Evolutionary conservation across 768 basidiomycete genomes (phyloP).

Genomic region (Kwoniella newhampshirensis): DNA sequence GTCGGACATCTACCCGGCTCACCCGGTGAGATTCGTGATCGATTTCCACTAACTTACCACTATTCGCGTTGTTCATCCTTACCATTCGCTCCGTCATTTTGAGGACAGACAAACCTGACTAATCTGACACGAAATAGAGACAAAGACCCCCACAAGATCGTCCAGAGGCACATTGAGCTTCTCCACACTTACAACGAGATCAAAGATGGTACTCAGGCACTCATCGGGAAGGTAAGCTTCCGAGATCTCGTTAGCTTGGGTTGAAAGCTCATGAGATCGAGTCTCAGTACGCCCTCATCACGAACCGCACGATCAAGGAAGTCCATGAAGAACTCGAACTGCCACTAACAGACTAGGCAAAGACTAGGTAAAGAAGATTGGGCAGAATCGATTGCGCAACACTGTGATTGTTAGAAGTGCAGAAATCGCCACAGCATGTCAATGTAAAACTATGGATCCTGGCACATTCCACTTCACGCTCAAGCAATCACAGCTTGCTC

Average conservation of each 20-base stretch:
- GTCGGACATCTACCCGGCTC: no score
- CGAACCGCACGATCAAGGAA: constrained; percentile 37
- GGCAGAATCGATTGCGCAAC: no score
- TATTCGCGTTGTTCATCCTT: no score
- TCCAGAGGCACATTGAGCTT: constrained; percentile 45
- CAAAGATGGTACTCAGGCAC: constrained; percentile 51
- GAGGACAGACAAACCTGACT: no score
- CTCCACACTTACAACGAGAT: constrained; percentile 54
- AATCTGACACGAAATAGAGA: constrained; percentile 17
- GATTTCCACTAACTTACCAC: no score
- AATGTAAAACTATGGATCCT: neutral
- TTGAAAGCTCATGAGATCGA: no score
- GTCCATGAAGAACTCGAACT: constrained; percentile 49
- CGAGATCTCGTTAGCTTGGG: no score
- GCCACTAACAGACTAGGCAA: constrained; percentile 41
- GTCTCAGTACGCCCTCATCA: constrained; percentile 48
- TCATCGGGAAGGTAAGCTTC: constrained; percentile 49
- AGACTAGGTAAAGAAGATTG: no score
- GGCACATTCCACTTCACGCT: neutral
- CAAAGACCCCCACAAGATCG: constrained; percentile 36
- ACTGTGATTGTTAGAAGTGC: no score
- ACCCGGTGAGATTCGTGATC: no score
- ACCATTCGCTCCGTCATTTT: no score
- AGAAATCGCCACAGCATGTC: no score
- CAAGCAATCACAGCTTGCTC: constrained; percentile 10